These are phyloP conservation scores for Euphorbia lathyris DNA, from an alignment of 345 rosid genomes.

Conservation along the genomic window DNA sequence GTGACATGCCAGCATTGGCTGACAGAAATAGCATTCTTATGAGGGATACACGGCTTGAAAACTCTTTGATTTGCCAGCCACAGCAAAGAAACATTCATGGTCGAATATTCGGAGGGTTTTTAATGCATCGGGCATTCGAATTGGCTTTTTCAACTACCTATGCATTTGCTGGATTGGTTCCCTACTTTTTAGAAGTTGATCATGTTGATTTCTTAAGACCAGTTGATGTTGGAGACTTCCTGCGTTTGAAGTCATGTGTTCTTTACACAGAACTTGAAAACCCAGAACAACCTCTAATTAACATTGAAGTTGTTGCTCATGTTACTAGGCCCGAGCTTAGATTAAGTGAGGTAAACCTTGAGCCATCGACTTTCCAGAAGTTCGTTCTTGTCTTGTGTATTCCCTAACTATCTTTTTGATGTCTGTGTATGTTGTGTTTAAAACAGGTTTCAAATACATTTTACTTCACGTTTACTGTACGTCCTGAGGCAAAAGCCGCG, in stretches of 20 bases:
- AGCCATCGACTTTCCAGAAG: neutral
- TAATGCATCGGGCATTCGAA: conserved; percentile 85
- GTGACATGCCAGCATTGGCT: conserved; percentile 81
- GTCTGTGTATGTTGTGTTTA: conserved; percentile 11
- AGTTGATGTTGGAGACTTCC: conserved; percentile 80
- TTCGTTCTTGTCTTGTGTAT: neutral
- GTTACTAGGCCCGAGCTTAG: conserved; percentile 92
- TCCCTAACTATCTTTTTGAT: neutral
- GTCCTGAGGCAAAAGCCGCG: conserved; percentile 61
- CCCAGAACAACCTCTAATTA: conserved; percentile 65
- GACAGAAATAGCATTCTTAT: conserved; percentile 82
- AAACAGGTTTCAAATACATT: conserved; percentile 75
- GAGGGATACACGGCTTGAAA: conserved; percentile 62
- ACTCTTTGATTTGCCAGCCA: conserved; percentile 77
- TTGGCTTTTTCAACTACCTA: conserved; percentile 86
- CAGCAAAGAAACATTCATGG: conserved; percentile 85
- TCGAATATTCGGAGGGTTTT: conserved; percentile 71
- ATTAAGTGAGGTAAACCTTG: conserved; percentile 66
- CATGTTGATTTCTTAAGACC: conserved; percentile 86
- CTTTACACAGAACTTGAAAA: conserved; percentile 67
- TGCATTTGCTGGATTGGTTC: conserved; percentile 76
- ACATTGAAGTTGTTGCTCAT: conserved; percentile 91
- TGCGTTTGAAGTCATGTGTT: conserved; percentile 74
- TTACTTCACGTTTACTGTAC: conserved; percentile 71
- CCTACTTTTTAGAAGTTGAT: conserved; percentile 79